Conservation (phyloP, 2,329 filamentous ascomycete species). For the Cadophora malorum region DNA sequence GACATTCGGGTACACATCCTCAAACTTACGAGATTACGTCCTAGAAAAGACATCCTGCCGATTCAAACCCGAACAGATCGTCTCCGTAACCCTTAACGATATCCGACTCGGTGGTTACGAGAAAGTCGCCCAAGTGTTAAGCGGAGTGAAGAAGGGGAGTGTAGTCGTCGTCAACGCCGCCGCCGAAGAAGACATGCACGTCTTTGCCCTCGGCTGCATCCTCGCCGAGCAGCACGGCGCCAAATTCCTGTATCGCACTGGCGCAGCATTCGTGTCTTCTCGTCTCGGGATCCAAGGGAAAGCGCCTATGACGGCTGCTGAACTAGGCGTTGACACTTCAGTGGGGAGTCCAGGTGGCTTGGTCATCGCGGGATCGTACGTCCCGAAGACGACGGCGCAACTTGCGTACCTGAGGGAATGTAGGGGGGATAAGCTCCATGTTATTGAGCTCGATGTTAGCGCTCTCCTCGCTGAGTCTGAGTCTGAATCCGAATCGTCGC, state of each 20-base stretch:
- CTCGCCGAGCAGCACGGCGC: conserved; percentile 44
- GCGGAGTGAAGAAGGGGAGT: conserved; percentile 43
- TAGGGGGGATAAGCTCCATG: conserved; percentile 37
- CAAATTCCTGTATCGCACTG: conserved; percentile 50
- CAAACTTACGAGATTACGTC: conserved; percentile 59
- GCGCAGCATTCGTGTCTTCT: conserved; percentile 53
- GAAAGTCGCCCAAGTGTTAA: conserved; percentile 51
- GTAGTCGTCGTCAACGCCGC: conserved; percentile 60
- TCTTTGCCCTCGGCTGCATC: conserved; percentile 56
- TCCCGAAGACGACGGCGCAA: conserved; percentile 64
- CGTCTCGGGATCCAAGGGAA: conserved; percentile 59
- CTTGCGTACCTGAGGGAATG: conserved; percentile 51
- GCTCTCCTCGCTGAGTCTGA: conserved; percentile 46
- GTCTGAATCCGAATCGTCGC: background rate
- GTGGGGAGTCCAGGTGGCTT: conserved; percentile 53
- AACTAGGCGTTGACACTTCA: conserved; percentile 48
- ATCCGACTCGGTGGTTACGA: conserved; percentile 55
- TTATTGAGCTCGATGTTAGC: conserved; percentile 55
- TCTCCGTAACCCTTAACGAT: conserved; percentile 52
- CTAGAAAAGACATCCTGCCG: conserved; percentile 59
- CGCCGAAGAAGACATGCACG: conserved; percentile 60
- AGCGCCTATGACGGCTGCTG: conserved; percentile 54
- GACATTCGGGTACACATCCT: conserved; percentile 62
- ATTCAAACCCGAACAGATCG: conserved; percentile 14
- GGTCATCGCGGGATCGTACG: conserved; percentile 63